Base-by-base conservation (phyloP, 257 asterid species). In the Leonotis leonurus region DNA sequence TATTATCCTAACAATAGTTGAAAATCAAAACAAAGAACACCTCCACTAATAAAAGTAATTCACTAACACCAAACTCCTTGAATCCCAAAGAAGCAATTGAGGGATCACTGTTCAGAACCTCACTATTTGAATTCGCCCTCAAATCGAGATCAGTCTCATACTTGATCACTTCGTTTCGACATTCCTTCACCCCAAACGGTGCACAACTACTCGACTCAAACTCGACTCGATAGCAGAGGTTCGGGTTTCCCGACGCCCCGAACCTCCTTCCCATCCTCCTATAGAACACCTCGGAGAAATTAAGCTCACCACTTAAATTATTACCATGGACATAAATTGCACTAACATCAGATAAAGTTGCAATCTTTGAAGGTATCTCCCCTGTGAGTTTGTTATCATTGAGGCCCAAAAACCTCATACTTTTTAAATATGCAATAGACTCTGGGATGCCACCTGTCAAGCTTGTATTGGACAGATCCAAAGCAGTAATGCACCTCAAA, bases 211-310 rank as follows among this genome's bases (percentile, higher is more conserved):
- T 41, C 39, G 84, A 40, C 41, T 48, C 54, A 41, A 62, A 62
- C 48, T 73, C 80, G 41, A 8, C 5, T 29, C 79, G 74, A 62
- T 78, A 83, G 68, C 99, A 93, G 7, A 93, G 76, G 72, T 85
- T 82, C 36, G 95, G 85, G 69, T 93, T 93, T 14, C 77, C 80
- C 97, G 95, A 93, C 17, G 84, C 95, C 73, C 96, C 88, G 62
- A 93, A 93, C 11, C 95, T 62, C 64, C 95, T 77, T 20, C 96
- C 95, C 95, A 89, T 69, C 74, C 72, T 85, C 30, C 77, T 81
- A 57, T 78, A 92, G 71, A 89, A 89, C 76, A 14, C 8, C 43
- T 71, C 74, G 12, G 91, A 65, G 76, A 93, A 93, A 52, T 75
- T 67, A 43, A 93, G 91, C 75, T 79, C 77, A 6, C 99, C 99